Evolutionary conservation across 2,329 filamentous ascomycete species (phyloP), one percentile per base, ranked within the genome.

Genomic region (Cordyceps cateniannulata): DNA sequence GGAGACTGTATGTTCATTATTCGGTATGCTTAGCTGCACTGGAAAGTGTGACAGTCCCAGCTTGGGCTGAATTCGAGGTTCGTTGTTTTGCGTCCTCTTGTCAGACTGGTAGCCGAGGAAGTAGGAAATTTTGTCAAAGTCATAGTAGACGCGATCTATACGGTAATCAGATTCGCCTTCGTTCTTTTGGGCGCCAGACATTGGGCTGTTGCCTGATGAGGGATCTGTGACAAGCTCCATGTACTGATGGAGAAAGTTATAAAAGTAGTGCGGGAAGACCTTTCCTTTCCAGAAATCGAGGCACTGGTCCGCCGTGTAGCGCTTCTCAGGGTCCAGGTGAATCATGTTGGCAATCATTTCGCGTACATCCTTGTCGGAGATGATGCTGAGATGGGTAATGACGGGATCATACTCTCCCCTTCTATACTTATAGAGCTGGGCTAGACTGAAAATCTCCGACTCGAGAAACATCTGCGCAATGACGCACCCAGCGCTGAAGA

Each of bases 71-170:
- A 65, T 60, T n/a, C 64, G 62, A 16, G 67, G 42, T 12, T 70
- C 66, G 16, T 73, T 69, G 2, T 68, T 66, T 4, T 63, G 65
- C 35, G 73, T 69, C 50, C 76, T 74, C 45, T 80, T 80, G 48
- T 86, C 79, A 18, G 57, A 59, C 29, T 85, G 83, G 63, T 91
- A 91, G 16, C 91, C 93, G 1, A 99, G 81, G 62, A 96, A 96
- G 70, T 96, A 96, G 0, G 93, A 92, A 57, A 99, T 96, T 73
- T 98, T 99, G 72, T 99, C 95, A 75, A 97, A 98, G 70, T 99
- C 95, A 66, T 90, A 85, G 69, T 90, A 98, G 1, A 99, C 88
- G 48, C 92, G 86, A 68, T 98, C 91, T 69, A 99, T 98, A 47
- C 95, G 85, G 66, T 97, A 92, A 72, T 99, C 95, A 1, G 92